Evolutionary conservation across 1,284 basidiomycete species (phyloP), one percentile per base, ranked within the genome.

Genomic region (Somion occarium): DNA sequence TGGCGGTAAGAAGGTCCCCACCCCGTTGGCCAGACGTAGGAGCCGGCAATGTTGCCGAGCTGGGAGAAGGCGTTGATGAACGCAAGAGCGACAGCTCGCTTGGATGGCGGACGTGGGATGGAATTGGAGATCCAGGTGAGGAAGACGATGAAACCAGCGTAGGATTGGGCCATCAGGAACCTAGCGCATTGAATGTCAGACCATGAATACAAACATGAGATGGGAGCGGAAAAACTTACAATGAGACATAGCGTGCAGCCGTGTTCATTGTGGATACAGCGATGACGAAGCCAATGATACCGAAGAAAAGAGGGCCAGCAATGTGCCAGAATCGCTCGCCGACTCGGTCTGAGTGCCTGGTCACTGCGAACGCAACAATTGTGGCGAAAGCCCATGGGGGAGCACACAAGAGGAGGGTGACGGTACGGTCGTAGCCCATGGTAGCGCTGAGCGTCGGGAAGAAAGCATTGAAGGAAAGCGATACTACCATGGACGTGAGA

Each of bases 371-470:
- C 2, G 78, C 73, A 23, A 79, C 72, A 15, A 81, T 65, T 5
- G 82, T 79, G 0, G 86, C 78, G 63, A 90, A 82, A 12, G 81
- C 69, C 79, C 85, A 92, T 5, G 89, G 89, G 27, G 90, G 89
- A 5, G 85, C 86, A 55, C 85, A 88, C 20, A 91, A 75, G 45
- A 91, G 66, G 19, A 91, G 69, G 0, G 86, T 82, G n/a, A 82
- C 69, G 2, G 80, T 85, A 7, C 73, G 70, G 45, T 71, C 73
- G 64, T 79, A 89, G 22, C 87, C 87, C 64, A 92, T 73, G 1
- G 88, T 91, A 12, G 74, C 76, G 19, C 73, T 77, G 47, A 86
- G 67, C 1, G 84, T 86, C 11, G 88, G 86, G 68, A 89, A 86
- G 64, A 80, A 85, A 15, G 80, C 78, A 64, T 83, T 90, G 76